Conservation (phyloP, 2,329 filamentous ascomycete genomes). For the Verticillium isaacii region DNA sequence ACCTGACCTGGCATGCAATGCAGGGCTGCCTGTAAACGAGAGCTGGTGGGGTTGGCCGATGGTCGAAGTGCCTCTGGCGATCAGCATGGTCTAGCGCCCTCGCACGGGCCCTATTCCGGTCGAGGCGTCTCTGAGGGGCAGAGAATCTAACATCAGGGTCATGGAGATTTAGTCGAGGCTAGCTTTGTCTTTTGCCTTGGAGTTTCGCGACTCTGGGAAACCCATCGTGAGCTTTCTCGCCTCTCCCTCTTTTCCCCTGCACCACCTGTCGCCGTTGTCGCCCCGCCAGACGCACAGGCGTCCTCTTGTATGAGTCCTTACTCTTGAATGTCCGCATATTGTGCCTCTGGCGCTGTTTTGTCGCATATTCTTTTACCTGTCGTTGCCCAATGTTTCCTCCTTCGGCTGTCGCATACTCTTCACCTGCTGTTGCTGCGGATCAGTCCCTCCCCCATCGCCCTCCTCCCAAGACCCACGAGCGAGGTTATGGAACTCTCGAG, state of each 20-base stretch:
- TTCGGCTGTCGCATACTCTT: constrained; percentile 1
- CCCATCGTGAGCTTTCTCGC: not conserved
- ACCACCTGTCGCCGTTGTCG: not conserved
- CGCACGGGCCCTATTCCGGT: not conserved
- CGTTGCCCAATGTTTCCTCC: constrained; percentile 13
- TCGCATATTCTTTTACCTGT: constrained; percentile 7
- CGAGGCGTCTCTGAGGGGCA: not conserved
- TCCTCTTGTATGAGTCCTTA: constrained; percentile 1
- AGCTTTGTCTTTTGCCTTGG: not conserved
- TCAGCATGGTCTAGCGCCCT: not conserved
- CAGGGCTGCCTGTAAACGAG: not conserved
- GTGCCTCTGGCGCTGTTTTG: constrained; percentile 6
- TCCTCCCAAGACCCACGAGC: not conserved
- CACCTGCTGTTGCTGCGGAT: not conserved
- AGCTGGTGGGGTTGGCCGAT: not conserved
- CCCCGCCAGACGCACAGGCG: constrained; percentile 2
- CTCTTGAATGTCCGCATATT: not conserved
- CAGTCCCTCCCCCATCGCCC: not conserved
- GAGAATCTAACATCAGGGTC: not conserved
- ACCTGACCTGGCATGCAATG: not conserved
- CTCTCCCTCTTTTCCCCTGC: not conserved
- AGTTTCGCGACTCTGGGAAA: not conserved
- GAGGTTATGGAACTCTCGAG: constrained; percentile 1
- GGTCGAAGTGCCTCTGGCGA: not conserved
- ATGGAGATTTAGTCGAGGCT: not conserved